Evolutionary conservation across 306 rosid species (phyloP).

Genomic region (Amphicarpaea edgeworthii): DNA sequence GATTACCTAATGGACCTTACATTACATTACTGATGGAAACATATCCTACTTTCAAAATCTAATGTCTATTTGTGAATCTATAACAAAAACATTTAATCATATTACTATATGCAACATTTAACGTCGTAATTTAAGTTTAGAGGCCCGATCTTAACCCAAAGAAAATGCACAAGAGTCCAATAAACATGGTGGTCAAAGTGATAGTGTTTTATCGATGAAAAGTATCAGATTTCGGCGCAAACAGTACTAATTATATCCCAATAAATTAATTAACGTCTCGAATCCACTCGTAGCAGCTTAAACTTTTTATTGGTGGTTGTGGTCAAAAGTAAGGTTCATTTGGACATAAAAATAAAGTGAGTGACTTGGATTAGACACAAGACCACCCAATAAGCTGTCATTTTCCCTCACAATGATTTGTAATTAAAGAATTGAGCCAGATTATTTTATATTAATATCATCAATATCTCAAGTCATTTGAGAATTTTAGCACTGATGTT

Average conservation of each 20-base stretch:
- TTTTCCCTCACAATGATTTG: constrained; percentile 35
- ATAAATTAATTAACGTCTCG: neutral
- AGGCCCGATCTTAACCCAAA: neutral
- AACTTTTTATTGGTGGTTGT: constrained; percentile 26
- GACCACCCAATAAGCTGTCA: constrained; percentile 35
- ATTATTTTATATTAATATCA: neutral
- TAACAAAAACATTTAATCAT: too few relatives aligned
- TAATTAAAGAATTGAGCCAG: constrained; percentile 37
- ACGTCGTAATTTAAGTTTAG: too few relatives aligned
- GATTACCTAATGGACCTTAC: too few relatives aligned
- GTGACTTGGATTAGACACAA: constrained; percentile 41
- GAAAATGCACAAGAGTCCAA: neutral
- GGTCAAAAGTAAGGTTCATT: constrained; percentile 27
- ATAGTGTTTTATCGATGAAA: neutral
- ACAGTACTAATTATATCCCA: too few relatives aligned
- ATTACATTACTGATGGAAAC: too few relatives aligned
- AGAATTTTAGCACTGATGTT: constrained; percentile 29
- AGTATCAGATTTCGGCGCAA: neutral
- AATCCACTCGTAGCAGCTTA: neutral
- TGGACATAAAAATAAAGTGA: neutral
- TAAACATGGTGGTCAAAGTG: neutral
- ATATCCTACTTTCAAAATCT: too few relatives aligned
- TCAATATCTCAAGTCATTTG: constrained; percentile 1
- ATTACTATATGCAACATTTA: too few relatives aligned
- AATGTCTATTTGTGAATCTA: too few relatives aligned